phyloP scores from a whole-genome alignment of 176 grass and related monocot genomes.

The bread wheat (Triticum aestivum) region IWGSC_CS_RefSeq_v2.1 NC_057794.1:431336177-431336676 shows the following conservation, averaged over 20 bases:
- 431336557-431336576: neutral
- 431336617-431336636: neutral
- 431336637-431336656: neutral
- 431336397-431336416: conserved; percentile 49
- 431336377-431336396: conserved; percentile 48
- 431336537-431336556: conserved; percentile 4
- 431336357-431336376: conserved; percentile 88
- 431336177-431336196: neutral
- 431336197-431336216: conserved; percentile 25
- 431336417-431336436: conserved; percentile 44
- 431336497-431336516: neutral
- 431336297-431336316: conserved; percentile 83
- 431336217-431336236: conserved; percentile 85
- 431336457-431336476: neutral
- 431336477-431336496: neutral
- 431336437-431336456: conserved; percentile 61
- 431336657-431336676: neutral
- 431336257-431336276: conserved; percentile 76
- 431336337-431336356: conserved; percentile 58
- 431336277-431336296: conserved; percentile 82
- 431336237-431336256: conserved; percentile 82
- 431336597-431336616: neutral
- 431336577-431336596: neutral
- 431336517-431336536: neutral
- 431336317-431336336: conserved; percentile 97